Base-by-base conservation (phyloP, 768 basidiomycete species). In the Mycena maculata region DNA sequence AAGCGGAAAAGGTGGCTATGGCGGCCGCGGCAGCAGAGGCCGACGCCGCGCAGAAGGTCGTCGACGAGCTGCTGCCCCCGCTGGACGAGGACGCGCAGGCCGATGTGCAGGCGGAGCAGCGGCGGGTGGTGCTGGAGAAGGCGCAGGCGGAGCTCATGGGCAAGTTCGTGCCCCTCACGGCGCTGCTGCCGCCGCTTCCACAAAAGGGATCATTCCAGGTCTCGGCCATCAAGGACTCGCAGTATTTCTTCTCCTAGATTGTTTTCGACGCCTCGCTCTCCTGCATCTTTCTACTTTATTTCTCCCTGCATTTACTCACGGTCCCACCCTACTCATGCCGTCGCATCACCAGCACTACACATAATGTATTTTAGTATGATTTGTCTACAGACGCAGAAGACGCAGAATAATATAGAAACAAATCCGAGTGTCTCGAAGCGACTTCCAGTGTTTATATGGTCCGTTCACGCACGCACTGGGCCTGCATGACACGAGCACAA, bases 181-280 rank as follows among this genome's bases (percentile, higher is more conserved):
- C 93, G 71, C 70, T 96, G 71, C 77, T 98, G 22, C 96, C 96
- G 0, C 91, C 90, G 0, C 77, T 95, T 23, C 97, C 97, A 0
- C 76, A 87, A 78, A 94, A 93, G 81, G 97, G 97, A 60, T 82
- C 83, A 62, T 98, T 99, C 76, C 87, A 93, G 70, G 94, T 99
- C 68, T 83, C 87, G 72, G 84, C 83, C 66, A 96, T 98, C 79
- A 91, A 91, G 76, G 79, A 88, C 63, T 94, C 92, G 45, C 84
- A 85, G 39, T 99, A 98, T 79, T 99, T 99, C 87, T 99, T 98
- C 86, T 96, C 96, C 45, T 98, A 87, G 80, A 71, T 44, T n/a
- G n/a, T 47, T 56, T 36, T 52, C 31, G 31, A 13, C n/a, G n/a
- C 23, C 41, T 44, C 36, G 63, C 63, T 59, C 25, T 60, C 38